These are phyloP conservation scores for Colletotrichum sp. DNA, from an alignment of 2,329 filamentous ascomycete species.

Conservation along the genomic window DNA sequence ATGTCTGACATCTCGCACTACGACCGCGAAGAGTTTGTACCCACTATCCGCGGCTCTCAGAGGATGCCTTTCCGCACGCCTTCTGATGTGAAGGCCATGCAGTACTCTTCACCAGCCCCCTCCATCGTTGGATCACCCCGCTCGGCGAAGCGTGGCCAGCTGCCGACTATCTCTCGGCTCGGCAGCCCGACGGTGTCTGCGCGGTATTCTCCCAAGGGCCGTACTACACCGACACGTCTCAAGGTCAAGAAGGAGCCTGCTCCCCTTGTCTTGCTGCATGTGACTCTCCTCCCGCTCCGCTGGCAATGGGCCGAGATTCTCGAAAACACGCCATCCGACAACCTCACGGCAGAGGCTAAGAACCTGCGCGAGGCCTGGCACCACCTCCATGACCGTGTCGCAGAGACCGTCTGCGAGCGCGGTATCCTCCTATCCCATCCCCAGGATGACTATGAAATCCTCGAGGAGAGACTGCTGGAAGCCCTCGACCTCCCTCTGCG, in stretches of 20 bases:
- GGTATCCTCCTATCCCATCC: slow-evolving; percentile 80
- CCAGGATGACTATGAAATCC: slow-evolving; percentile 77
- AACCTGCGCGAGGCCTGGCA: slow-evolving; percentile 67
- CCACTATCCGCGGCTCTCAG: slow-evolving; percentile 62
- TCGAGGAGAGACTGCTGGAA: slow-evolving; percentile 55
- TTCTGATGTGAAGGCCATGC: slow-evolving; percentile 71
- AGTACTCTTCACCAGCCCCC: slow-evolving; percentile 71
- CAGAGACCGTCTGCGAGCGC: slow-evolving; percentile 74
- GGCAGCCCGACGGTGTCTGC: slow-evolving; percentile 58
- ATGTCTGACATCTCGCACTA: slow-evolving; percentile 41
- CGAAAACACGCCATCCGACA: slow-evolving; percentile 40
- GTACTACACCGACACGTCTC: slow-evolving; percentile 61
- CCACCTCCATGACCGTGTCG: slow-evolving; percentile 71
- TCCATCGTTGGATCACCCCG: slow-evolving; percentile 57
- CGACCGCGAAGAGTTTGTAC: slow-evolving; percentile 51
- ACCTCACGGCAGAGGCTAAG: slow-evolving; percentile 51
- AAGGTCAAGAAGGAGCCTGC: slow-evolving; percentile 56
- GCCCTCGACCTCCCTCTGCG: slow-evolving; percentile 66
- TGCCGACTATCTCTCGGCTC: slow-evolving; percentile 58
- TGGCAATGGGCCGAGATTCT: slow-evolving; percentile 67
- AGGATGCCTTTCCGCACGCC: slow-evolving; percentile 73
- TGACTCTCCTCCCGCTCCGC: slow-evolving; percentile 74
- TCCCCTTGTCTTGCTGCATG: slow-evolving; percentile 80
- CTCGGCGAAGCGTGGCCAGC: slow-evolving; percentile 50
- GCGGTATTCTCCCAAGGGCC: slow-evolving; percentile 60